These are phyloP conservation scores for Albizia julibrissin DNA, from an alignment of 306 rosid genomes.

Conservation along the genomic window DNA sequence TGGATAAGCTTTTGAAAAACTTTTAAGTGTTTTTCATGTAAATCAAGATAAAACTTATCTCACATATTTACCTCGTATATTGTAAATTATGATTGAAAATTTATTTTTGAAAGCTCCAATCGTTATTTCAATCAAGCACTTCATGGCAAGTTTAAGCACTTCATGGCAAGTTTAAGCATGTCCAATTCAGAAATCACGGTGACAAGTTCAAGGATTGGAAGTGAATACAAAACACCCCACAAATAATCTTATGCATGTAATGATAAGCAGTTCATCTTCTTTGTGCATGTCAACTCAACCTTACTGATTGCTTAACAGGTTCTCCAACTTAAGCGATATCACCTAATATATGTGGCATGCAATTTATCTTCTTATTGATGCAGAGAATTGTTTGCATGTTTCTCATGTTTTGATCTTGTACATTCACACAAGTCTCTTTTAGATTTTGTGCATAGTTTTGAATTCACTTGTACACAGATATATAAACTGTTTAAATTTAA, in stretches of 20 bases:
- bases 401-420: background rate
- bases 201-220: constrained; percentile 8
- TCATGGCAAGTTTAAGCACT: too few relatives aligned
- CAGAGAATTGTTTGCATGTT: background rate
- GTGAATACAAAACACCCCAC: background rate
- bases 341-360: background rate
- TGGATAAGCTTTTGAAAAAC: too few relatives aligned
- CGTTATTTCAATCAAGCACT: too few relatives aligned
- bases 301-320: background rate
- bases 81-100: too few relatives aligned
- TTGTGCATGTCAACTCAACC: background rate
- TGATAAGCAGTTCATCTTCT: background rate
- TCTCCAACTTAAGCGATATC: background rate
- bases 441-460: background rate
- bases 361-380: background rate
- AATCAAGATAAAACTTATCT: too few relatives aligned
- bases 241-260: background rate
- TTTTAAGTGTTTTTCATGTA: too few relatives aligned
- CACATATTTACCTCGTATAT: too few relatives aligned
- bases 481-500: background rate
- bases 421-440: background rate
- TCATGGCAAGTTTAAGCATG: background rate
- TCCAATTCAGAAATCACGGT: background rate
- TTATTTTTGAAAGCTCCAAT: too few relatives aligned
- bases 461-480: background rate